Base-by-base conservation (phyloP, 2,329 filamentous ascomycete genomes). In the Pleoardoris graminearum region DNA sequence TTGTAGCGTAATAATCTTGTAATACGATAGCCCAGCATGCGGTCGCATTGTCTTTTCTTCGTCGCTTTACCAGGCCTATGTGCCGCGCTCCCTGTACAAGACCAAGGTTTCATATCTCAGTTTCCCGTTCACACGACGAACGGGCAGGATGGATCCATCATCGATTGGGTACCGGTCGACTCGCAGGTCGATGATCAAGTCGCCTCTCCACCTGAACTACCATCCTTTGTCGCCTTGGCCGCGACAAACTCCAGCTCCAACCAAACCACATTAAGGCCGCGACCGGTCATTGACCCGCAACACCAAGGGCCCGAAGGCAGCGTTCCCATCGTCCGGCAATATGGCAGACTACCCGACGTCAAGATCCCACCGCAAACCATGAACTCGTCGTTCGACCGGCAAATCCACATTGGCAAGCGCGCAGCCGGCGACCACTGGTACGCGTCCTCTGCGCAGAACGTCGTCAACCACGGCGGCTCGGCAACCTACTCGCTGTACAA, bases 391-490 rank as follows among this genome's bases (percentile, higher is more conserved):
- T 49, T 42, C n/a, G 51, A 37, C n/a, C 22, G 37, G 16, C 44
- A 47, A 30, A 47, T 47, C 17, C 44, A 54, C 27, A 23, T 47
- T 8, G 33, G 35, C 12, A 38, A 48, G 33, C 32, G 37, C 12
- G 57, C 54, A 2, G 49, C 50, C 25, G 57, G 57, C 3, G 57
- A 59, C 32, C 57, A 59, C 30, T 59, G 57, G 57, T 59, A 59
- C 25, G 57, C 57, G 3, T 59, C 57, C 1, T 48, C 54, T 11
- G 45, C 57, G 12, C 51, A 59, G 33, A 32, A 22, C 6, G 54
- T 59, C 3, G 43, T 48, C 5, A 57, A 59, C 44, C 46, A 47
- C 37, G 57, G 57, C 12, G 57, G 57, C 25, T 53, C 48, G 4
- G 57, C 57, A 5, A 45, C 46, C 2, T 59, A 51, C 33, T 57